Base-by-base conservation (phyloP, 2,329 filamentous ascomycete species). In the Botrytis byssoidea region DNA sequence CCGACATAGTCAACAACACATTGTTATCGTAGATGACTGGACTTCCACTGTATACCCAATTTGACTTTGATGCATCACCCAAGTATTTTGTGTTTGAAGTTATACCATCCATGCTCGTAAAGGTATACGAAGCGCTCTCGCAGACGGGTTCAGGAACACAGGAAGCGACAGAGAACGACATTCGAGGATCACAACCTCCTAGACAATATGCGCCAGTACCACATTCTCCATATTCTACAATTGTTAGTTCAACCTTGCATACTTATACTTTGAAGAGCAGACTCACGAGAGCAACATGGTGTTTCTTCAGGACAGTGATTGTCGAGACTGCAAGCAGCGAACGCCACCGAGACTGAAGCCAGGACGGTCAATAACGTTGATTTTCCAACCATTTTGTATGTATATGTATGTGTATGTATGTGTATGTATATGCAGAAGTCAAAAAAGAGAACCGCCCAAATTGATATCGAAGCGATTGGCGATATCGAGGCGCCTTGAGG, bases 191-290 rank as follows among this genome's bases (percentile, higher is more conserved):
- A 85, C 96, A 99, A 76, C 96, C 96, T 79, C 96, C 96, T 32
- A 99, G 89, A 81, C 96, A 99, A 88, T 93, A 98, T 73, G 95
- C 96, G 80, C 96, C 96, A 73, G 94, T 90, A 85, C 95, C 96
- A 81, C 96, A 98, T 83, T 95, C 87, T 79, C 93, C 93, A 83
- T 98, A 98, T 83, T 96, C 94, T 97, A 80, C 69, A 78, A 29
- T 32, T 2, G 37, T 69, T 18, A 72, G 64, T 51, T 51, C 48
- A 14, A n/a, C 25, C 25, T 51, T n/a, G 20, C 40, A 16, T 18
- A 16, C 25, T 25, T 46, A 75, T 4, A 20, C 44, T 46, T 46
- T 22, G 3, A 0, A 44, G n/a, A 63, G 51, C 22, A 32, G 25
- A 29, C 91, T 85, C 86, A 95, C 92, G 91, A 74, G 92, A 94